phyloP scores from a whole-genome alignment of 352 stramenopile species.

The Pythium utonaiense region DNA sequence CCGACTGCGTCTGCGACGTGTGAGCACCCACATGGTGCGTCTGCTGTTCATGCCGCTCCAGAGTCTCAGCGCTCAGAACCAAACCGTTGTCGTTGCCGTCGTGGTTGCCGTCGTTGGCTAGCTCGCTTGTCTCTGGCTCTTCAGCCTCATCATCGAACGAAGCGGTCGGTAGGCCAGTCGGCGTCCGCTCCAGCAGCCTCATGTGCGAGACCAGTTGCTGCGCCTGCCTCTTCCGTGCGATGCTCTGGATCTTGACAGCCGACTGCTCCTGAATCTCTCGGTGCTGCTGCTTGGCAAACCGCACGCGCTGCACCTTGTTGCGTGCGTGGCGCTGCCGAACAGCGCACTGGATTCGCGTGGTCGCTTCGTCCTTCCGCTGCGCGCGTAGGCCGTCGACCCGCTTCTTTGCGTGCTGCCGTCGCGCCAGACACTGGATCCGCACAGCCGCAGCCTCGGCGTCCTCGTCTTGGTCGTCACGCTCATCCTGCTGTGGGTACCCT shows the following conservation, averaged over 20 bases:
- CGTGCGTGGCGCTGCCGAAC: constrained; percentile 30
- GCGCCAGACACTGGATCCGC: constrained; percentile 37
- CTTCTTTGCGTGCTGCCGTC: constrained; percentile 31
- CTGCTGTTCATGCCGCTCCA: not conserved
- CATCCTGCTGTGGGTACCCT: not conserved
- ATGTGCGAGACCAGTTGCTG: constrained; percentile 33
- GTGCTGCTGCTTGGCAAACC: constrained; percentile 16
- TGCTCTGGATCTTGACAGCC: constrained; percentile 32
- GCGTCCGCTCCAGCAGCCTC: constrained; percentile 25
- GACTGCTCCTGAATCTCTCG: constrained; percentile 9
- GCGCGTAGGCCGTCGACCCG: constrained; percentile 1
- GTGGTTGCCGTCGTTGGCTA: too few relatives aligned
- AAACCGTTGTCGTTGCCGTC: not conserved
- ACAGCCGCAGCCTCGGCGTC: constrained; percentile 20
- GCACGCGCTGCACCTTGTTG: constrained; percentile 29
- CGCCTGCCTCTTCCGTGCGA: constrained; percentile 43
- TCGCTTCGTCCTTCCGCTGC: constrained; percentile 24
- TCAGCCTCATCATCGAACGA: constrained; percentile 2
- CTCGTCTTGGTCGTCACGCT: not conserved
- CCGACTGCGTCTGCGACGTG: not conserved
- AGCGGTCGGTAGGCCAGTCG: constrained; percentile 23
- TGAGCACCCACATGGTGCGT: not conserved
- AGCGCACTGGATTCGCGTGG: constrained; percentile 52
- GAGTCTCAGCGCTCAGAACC: not conserved
- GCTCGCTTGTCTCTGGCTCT: not conserved